These are phyloP conservation scores for Trichoderma endophyticum DNA, from an alignment of 2,329 filamentous ascomycete species.

Conservation along the genomic window DNA sequence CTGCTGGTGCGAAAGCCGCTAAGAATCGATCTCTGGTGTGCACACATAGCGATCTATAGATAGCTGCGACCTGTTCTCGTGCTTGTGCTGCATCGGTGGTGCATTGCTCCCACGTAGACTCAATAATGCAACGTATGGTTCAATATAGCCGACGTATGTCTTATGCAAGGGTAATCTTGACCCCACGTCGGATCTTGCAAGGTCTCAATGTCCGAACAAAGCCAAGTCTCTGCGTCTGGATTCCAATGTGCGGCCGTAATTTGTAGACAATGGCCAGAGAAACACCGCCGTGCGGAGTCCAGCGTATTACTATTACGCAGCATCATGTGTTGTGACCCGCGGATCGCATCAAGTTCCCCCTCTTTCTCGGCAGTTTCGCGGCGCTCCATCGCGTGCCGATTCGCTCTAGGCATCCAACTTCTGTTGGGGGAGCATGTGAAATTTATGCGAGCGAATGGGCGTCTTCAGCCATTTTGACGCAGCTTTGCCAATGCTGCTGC, in stretches of 20 bases:
- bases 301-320: constrained; percentile 3
- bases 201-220: not conserved
- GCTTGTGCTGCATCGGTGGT: not conserved
- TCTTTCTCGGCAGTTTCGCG: constrained; percentile 11
- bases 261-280: not conserved
- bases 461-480: constrained; percentile 36
- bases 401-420: not conserved
- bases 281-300: not conserved
- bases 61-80: not conserved
- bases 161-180: not conserved
- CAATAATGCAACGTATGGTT: constrained; percentile 1
- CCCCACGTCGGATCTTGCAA: not conserved
- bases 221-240: not conserved
- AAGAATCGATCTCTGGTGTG: not conserved
- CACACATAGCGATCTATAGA: not conserved
- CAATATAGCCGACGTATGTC: not conserved
- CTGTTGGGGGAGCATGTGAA: constrained; percentile 2
- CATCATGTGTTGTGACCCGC: not conserved
- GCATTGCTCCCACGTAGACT: not conserved
- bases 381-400: not conserved
- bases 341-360: not conserved
- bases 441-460: not conserved
- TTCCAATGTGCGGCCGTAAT: not conserved
- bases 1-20: not conserved
- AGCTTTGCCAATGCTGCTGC: constrained; percentile 60